Evolutionary conservation across 1,284 basidiomycete genomes (phyloP), one percentile per base, ranked within the genome.

Genomic region (Puccinia hordei): DNA sequence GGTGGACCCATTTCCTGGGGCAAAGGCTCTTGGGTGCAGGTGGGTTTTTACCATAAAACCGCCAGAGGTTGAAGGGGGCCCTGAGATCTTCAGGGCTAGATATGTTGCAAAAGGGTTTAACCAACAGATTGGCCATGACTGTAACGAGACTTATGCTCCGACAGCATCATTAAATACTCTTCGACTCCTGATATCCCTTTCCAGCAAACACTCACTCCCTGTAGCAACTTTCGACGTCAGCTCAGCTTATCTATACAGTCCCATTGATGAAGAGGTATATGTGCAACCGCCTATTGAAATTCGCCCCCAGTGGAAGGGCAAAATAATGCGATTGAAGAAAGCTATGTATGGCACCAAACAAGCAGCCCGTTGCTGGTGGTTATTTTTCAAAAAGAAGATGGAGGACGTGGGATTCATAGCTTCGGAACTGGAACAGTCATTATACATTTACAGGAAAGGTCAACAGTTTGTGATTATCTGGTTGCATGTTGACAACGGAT

Each of bases 401-500:
- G 30, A 49, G 10, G 44, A 30, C 6, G 2, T 73, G 8, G 69
- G 71, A 19, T 51, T 53, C 27, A 5, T 17, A 19, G 41, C 17
- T 15, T 33, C 15, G 22, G 35, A 76, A 49, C 30, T 63, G 15
- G 41, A 76, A 22, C 33, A 19, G 6, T 59, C 53, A 3, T 6
- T 76, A 1, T 76, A 65, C 49, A 44, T 66, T 2, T 65, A 49
- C 10, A 5, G 46, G 12, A 27, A n/a, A 33, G 41, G 46, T 24
- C 59, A 4, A 3, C 24, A 63, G 0, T 38, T 65, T 49, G 41
- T 63, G 2, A 46, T 76, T 6, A 35, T 76, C 13, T 76, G 73
- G 73, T 6, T 76, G 27, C 73, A 76, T 51, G 73, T 76, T 2
- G 59, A 76, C 22, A n/a, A 72, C 49, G 69, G 69, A 2, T 10